Conservation (phyloP, 306 rosid genomes). For the Sindora glabra region DNA sequence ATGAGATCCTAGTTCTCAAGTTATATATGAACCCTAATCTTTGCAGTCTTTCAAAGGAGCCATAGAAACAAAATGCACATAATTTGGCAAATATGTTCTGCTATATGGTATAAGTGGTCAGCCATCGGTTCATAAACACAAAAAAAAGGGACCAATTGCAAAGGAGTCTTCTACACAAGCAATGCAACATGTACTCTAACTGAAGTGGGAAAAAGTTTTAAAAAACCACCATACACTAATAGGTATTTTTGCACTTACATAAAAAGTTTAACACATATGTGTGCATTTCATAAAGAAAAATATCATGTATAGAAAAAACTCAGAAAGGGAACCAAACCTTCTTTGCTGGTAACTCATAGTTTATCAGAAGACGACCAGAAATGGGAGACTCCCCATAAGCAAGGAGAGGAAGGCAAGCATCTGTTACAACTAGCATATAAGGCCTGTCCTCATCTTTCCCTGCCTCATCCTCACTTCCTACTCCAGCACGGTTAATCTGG, state of each 20-base stretch:
- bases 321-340: slow-evolving; percentile 43
- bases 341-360: slow-evolving; percentile 70
- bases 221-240: background rate
- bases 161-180: background rate
- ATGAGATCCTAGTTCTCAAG: background rate
- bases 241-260: background rate
- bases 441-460: slow-evolving; percentile 53
- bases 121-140: too few species aligned
- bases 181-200: background rate
- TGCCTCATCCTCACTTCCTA: slow-evolving; percentile 34
- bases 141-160: background rate
- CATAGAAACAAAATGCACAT: background rate
- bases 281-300: background rate
- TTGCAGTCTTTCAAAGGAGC: background rate
- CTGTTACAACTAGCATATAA: slow-evolving; percentile 74
- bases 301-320: background rate
- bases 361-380: slow-evolving; percentile 63
- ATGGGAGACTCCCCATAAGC: slow-evolving; percentile 69
- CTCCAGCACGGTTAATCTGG: slow-evolving; percentile 33
- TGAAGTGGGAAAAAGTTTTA: background rate
- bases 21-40: background rate
- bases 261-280: background rate
- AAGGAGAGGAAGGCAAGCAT: slow-evolving; percentile 82
- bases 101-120: background rate
- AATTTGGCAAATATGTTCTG: background rate